These are phyloP conservation scores for Casuarina cunninghamiana DNA, from an alignment of 306 rosid species.

Conservation along the genomic window DNA sequence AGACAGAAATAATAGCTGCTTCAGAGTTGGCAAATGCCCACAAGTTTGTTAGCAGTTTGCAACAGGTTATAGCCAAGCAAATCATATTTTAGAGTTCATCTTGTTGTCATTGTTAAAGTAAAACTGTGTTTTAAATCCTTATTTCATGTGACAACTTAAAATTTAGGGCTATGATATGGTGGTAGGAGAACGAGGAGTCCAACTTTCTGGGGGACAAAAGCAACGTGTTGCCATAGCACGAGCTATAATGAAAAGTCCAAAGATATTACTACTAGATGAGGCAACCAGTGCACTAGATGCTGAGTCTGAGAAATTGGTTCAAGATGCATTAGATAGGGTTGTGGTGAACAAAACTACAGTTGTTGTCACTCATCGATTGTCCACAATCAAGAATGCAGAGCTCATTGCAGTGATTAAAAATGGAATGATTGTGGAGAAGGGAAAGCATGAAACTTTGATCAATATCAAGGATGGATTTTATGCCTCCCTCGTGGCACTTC, in stretches of 20 bases:
- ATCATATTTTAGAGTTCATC: not conserved
- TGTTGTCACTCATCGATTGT: conserved; percentile 78
- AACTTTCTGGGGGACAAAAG: conserved; percentile 84
- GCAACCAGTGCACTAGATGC: conserved; percentile 90
- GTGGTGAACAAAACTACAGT: conserved; percentile 76
- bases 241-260: conserved; percentile 80
- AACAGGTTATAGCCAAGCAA: conserved; percentile 48
- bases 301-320: conserved; percentile 83
- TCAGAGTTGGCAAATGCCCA: conserved; percentile 85
- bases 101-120: not conserved
- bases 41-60: conserved; percentile 67
- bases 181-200: conserved; percentile 86
- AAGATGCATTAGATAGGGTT: conserved; percentile 79
- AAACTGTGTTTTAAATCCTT: not conserved
- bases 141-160: conserved; percentile 2
- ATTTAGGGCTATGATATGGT: conserved; percentile 68
- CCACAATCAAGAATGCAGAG: conserved; percentile 86
- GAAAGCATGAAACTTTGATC: conserved; percentile 66
- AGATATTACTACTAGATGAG: conserved; percentile 70
- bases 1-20: conserved; percentile 70
- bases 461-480: conserved; percentile 64
- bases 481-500: conserved; percentile 82
- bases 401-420: conserved; percentile 80
- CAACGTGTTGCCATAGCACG: conserved; percentile 85
- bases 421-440: conserved; percentile 81